Evolutionary conservation across 192 early-diverging fungal species (phyloP).

Genomic region (Backusella luteola): DNA sequence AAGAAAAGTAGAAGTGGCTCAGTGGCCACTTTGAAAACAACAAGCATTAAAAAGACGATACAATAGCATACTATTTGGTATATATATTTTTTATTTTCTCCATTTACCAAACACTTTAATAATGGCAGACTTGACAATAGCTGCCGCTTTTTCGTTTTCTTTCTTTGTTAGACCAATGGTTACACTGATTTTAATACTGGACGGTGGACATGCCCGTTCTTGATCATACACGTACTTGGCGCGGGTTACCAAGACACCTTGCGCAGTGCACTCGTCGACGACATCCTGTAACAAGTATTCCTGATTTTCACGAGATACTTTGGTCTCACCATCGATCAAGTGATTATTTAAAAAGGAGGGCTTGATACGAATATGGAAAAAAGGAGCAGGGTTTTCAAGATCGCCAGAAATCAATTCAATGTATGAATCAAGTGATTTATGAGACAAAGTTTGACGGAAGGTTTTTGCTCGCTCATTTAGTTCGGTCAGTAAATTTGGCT

Average conservation of each 20-base stretch:
- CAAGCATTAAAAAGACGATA: too few species aligned
- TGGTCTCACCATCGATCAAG: conserved; percentile 6
- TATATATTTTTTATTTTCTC: conserved; percentile 17
- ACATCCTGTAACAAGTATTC: conserved; percentile 78
- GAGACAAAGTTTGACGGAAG: conserved; percentile 46
- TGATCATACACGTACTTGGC: conserved; percentile 87
- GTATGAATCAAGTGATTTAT: conserved; percentile 26
- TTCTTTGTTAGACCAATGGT: conserved; percentile 74
- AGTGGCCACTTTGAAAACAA: too few species aligned
- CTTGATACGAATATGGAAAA: conserved; percentile 76
- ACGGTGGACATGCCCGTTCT: conserved; percentile 68
- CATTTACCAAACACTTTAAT: conserved; percentile 49
- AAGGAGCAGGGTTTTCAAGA: conserved; percentile 46
- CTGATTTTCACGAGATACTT: conserved; percentile 61
- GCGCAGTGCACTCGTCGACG: conserved; percentile 70
- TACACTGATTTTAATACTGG: conserved; percentile 84
- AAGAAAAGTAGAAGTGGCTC: too few species aligned
- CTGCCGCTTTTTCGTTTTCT: conserved; percentile 84
- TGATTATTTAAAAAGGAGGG: conserved; percentile 32
- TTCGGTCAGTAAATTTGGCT: conserved; percentile 47
- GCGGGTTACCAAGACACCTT: conserved; percentile 85
- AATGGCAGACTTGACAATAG: conserved; percentile 72
- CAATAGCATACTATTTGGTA: too few species aligned
- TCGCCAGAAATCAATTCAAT: conserved; percentile 15
- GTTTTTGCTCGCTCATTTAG: conserved; percentile 64